Base-by-base conservation (phyloP, 108 stramenopile species). In the Epipyxis sp. region DNA sequence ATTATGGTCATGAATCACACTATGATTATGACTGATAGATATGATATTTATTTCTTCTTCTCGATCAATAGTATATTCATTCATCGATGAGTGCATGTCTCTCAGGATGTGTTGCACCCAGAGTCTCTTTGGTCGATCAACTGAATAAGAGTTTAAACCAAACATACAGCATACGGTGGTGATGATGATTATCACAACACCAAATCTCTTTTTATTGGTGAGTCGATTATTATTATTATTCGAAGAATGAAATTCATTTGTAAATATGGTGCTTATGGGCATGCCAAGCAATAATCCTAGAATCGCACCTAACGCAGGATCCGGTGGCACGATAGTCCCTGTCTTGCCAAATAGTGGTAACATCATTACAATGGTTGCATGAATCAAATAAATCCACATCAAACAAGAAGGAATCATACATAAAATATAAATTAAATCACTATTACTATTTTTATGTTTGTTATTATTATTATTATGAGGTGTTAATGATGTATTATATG, bases 261-360 rank as follows among this genome's bases (percentile, higher is more conserved):
- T 13, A 13, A 67, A 67, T 6, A 67, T 13, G 37, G 13, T 43
- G 42, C 65, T 20, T 20, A 43, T 13, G 42, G 65, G 65, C 42
- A 67, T 13, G 42, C 41, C 65, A 67, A 67, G 37, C 6, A 13
- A 20, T 13, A 67, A 13, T 42, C 13, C 65, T 42, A 67, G 6
- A 6, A 67, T 67, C 6, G 13, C 65, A 67, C 65, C 65, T 20
- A 67, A 43, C 6, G 42, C 42, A 67, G 20, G 6, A 67, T 67
- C 65, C 42, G 41, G 6, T 43, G 65, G 65, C 37, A 43, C 42
- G 13, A 67, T 20, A 13, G 65, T 67, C 13, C 65, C 65, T 67
- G 65, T 67, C 20, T 67, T 67, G 20, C 65, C 65, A 42, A 67
- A 43, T 6, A 67, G 65, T 13, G 65, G 65, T 13, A 67, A 6